phyloP scores from a whole-genome alignment of 192 early-diverging fungal genomes.

The Coemansia erecta region DNA sequence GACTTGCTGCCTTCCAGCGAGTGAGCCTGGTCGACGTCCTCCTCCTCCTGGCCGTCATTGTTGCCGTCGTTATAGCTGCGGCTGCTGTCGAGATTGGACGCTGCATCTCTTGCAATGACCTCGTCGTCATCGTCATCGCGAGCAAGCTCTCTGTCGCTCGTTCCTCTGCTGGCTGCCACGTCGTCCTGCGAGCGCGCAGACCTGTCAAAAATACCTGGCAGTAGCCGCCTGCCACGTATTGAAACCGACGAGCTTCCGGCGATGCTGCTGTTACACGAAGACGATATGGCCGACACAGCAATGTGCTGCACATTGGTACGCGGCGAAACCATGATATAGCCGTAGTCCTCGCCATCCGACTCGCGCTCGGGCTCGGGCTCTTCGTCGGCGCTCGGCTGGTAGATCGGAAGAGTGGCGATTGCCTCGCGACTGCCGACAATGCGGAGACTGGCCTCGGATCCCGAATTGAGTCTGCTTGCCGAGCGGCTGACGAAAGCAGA shows the following conservation, averaged over 20 bases:
- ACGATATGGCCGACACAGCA: slow-evolving; percentile 21
- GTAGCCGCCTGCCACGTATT: slow-evolving; percentile 2
- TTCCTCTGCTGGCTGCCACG: not conserved
- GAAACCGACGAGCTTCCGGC: slow-evolving; percentile 9
- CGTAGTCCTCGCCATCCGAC: slow-evolving; percentile 50
- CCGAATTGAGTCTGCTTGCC: not conserved
- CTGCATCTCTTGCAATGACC: not conserved
- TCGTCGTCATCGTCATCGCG: slow-evolving; percentile 14
- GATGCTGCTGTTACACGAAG: slow-evolving; percentile 16
- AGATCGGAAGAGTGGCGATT: not conserved
- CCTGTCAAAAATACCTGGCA: slow-evolving; percentile 12
- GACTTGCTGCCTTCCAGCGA: slow-evolving; percentile 1
- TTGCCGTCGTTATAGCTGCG: not conserved
- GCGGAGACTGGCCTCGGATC: not conserved
- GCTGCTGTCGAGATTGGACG: not conserved
- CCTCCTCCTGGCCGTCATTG: not conserved
- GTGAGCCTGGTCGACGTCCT: not conserved
- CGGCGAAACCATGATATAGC: slow-evolving; percentile 52
- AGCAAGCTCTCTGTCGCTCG: slow-evolving; percentile 17
- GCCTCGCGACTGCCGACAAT: not conserved
- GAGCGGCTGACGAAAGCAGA: not conserved
- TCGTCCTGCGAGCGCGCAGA: slow-evolving; percentile 7
- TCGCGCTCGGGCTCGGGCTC: slow-evolving; percentile 11
- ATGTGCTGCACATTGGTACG: slow-evolving; percentile 45
- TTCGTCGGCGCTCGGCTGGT: not conserved